Evolutionary conservation across 2,329 filamentous ascomycete species (phyloP), one percentile per base, ranked within the genome.

Genomic region (Fusarium sterilihyphosum): DNA sequence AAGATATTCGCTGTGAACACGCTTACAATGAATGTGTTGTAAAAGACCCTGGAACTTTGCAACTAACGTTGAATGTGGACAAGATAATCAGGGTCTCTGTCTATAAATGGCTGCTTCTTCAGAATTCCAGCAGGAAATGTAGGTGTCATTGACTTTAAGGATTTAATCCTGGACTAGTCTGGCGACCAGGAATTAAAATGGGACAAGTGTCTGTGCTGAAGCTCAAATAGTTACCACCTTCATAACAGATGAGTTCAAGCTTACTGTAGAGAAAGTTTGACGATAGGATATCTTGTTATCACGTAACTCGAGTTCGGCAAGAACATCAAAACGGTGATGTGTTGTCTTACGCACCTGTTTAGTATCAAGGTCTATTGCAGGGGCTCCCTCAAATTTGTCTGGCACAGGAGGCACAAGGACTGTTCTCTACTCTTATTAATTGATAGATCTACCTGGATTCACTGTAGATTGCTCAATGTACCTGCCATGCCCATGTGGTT

Each of bases 131-230:
- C 29, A 20, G 11, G 17, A 17, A 67, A 49, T 68, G 54, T 65
- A 54, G 33, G 52, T 58, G 70, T 73, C 69, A 73, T 73, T 52
- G 70, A 72, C 59, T 72, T 6, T 8, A 18, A 40, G 18, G 35
- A 20, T 43, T 61, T 18, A 61, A 38, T 24, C 29, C 24, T 46
- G 7, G 17, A 17, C 35, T 54, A 56, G 52, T 26, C 35, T 22
- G 22, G 35, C 31, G 41, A 53, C 47, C 40, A 24, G 40, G 40
- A 26, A 67, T 46, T 64, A 56, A 46, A 41, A 31, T 38, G 40
- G 63, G 59, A 65, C 58, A 29, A 44, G 31, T 6, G 46, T 54
- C 40, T 38, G 49, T 65, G 35, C 40, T 47, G 18, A 20, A 35
- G 18, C 18, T 29, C 46, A 9, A 50, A 50, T 26, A 38, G 35